Percentiles rank a stretch among this genome's conserved stretches.
Evolutionary conservation across 2,329 filamentous ascomycete species (phyloP).

Genomic region (Fusarium buharicum): DNA sequence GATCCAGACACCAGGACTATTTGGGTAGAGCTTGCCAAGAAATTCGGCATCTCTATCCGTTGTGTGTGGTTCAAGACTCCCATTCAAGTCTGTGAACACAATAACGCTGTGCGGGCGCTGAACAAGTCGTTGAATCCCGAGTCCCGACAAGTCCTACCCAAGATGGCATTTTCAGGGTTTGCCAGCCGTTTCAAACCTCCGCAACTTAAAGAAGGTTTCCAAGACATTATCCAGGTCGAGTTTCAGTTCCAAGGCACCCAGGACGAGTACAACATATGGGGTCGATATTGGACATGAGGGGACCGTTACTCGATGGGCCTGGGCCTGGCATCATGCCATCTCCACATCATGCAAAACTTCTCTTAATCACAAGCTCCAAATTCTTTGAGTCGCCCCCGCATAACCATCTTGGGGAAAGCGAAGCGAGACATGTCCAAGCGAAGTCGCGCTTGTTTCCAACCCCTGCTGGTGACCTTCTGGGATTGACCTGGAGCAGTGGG

Average conservation of each 20-base stretch:
- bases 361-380: slow-evolving; percentile 19
- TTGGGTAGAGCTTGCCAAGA: slow-evolving; percentile 80
- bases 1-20: slow-evolving; percentile 79
- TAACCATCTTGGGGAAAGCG: slow-evolving; percentile 17
- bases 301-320: neutral
- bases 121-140: slow-evolving; percentile 83
- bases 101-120: slow-evolving; percentile 83
- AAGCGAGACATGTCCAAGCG: slow-evolving; percentile 14
- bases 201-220: slow-evolving; percentile 79
- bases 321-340: slow-evolving; percentile 35
- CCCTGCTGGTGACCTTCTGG: slow-evolving; percentile 1
- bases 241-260: slow-evolving; percentile 80
- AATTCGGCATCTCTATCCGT: slow-evolving; percentile 77
- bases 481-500: slow-evolving; percentile 19
- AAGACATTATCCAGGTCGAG: slow-evolving; percentile 78
- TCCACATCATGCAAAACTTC: slow-evolving; percentile 24
- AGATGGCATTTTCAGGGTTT: slow-evolving; percentile 83
- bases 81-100: slow-evolving; percentile 79
- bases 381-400: slow-evolving; percentile 7
- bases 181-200: slow-evolving; percentile 78
- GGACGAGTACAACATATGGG: slow-evolving; percentile 77
- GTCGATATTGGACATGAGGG: slow-evolving; percentile 76
- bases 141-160: slow-evolving; percentile 75
- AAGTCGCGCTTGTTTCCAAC: neutral
- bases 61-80: slow-evolving; percentile 86